Conservation (phyloP, 2,329 filamentous ascomycete genomes). For the Annulohypoxylon truncatum region DNA sequence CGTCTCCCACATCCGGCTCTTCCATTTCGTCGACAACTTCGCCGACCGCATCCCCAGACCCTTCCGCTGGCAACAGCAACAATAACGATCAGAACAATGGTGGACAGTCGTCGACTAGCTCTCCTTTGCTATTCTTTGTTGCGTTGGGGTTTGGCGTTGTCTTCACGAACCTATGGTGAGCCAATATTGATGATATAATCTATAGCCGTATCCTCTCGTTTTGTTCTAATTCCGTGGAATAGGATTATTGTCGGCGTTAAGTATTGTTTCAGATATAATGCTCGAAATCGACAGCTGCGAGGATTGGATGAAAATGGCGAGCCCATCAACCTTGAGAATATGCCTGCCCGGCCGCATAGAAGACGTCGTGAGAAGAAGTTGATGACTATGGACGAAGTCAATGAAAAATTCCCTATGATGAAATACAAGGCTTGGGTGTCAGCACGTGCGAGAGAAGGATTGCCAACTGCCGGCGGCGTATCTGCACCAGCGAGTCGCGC, state of each 20-base stretch:
- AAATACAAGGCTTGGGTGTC: constrained; percentile 98
- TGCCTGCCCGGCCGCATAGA: constrained; percentile 82
- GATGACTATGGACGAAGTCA: constrained; percentile 99
- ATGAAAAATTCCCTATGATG: constrained; percentile 92
- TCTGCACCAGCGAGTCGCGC: constrained; percentile 78
- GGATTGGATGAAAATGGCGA: constrained; percentile 81
- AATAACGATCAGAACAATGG: constrained; percentile 49
- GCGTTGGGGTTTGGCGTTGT: constrained; percentile 97
- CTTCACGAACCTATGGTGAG: constrained; percentile 98
- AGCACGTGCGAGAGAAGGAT: constrained; percentile 81
- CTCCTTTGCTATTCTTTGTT: constrained; percentile 89
- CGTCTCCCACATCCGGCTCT: constrained; percentile 27
- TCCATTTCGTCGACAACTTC: constrained; percentile 23
- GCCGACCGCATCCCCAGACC: constrained; percentile 30
- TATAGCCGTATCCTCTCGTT: constrained; percentile 8
- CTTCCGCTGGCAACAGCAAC: constrained; percentile 40
- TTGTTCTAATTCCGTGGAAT: constrained; percentile 39
- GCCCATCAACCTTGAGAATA: constrained; percentile 85
- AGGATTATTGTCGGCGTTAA: constrained; percentile 99
- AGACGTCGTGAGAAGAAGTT: constrained; percentile 95
- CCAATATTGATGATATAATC: constrained; percentile 27
- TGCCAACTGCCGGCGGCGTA: constrained; percentile 87
- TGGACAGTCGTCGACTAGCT: constrained; percentile 67
- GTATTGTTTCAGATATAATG: constrained; percentile 99
- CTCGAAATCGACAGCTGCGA: constrained; percentile 84